phyloP scores from a whole-genome alignment of 371 early-diverging fungal genomes.

The Batkoa obscura region DNA sequence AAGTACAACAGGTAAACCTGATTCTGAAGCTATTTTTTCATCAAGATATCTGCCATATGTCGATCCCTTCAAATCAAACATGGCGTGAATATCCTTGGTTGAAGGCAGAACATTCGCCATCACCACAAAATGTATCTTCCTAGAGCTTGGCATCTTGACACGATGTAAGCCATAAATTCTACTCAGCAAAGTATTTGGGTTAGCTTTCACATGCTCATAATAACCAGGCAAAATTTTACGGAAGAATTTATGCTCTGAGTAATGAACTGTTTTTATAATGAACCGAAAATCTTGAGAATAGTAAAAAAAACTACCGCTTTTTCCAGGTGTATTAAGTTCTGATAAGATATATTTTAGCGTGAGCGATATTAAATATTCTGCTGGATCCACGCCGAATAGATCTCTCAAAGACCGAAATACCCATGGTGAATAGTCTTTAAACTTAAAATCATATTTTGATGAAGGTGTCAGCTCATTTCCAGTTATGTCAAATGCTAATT shows the following conservation, averaged over 20 bases:
- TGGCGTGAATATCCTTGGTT: constrained; percentile 87
- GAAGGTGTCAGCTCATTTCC: constrained; percentile 89
- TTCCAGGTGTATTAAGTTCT: constrained; percentile 84
- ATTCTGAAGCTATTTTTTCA: constrained; percentile 39
- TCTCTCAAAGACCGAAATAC: constrained; percentile 82
- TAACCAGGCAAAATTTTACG: constrained; percentile 66
- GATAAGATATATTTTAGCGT: constrained; percentile 91
- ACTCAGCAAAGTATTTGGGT: constrained; percentile 81
- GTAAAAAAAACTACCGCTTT: constrained; percentile 92
- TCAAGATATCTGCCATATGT: constrained; percentile 63
- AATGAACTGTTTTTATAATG: constrained; percentile 94
- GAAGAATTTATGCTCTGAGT: constrained; percentile 84
- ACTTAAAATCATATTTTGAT: constrained; percentile 93
- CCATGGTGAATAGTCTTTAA: constrained; percentile 61
- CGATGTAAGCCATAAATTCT: constrained; percentile 90
- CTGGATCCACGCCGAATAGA: constrained; percentile 68
- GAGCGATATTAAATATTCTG: constrained; percentile 86
- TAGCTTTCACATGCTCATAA: constrained; percentile 68
- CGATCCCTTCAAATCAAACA: constrained; percentile 90
- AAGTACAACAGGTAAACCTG: constrained; percentile 59
- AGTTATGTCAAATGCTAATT: constrained; percentile 82
- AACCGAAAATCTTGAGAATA: constrained; percentile 91
- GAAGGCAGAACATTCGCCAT: constrained; percentile 96
- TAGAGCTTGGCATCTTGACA: constrained; percentile 76
- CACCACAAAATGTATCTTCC: constrained; percentile 92